A percentile compares a stretch with the other conserved stretches of the same genome.
Evolutionary conservation across 192 early-diverging fungal genomes (phyloP).

Genomic region (Lobulomyces angularis): DNA sequence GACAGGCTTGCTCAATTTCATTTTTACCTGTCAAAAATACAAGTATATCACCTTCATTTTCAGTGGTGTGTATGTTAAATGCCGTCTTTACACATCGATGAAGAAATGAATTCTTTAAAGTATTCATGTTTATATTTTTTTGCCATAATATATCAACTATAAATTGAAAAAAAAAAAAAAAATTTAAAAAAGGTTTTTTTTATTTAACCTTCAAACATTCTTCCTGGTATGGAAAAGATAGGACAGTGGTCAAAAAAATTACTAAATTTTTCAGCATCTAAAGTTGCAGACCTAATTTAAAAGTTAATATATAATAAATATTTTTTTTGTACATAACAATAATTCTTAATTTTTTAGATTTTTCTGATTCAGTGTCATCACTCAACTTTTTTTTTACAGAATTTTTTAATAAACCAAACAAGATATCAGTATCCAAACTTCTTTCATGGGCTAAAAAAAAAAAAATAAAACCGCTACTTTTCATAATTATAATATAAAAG

Average conservation of each 20-base stretch:
- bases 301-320: slow-evolving; percentile 18
- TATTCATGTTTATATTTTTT: no score
- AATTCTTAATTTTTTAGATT: background rate
- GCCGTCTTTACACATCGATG: background rate
- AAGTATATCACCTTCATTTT: slow-evolving; percentile 16
- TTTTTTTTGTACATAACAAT: background rate
- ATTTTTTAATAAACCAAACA: slow-evolving; percentile 35
- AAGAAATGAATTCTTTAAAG: no score
- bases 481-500: background rate
- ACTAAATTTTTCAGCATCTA: slow-evolving; percentile 70
- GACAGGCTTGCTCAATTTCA: slow-evolving; percentile 47
- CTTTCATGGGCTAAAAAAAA: slow-evolving; percentile 56
- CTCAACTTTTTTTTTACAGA: slow-evolving; percentile 8
- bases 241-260: slow-evolving; percentile 70
- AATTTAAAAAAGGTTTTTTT: slow-evolving; percentile 22
- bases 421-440: slow-evolving; percentile 39
- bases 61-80: background rate
- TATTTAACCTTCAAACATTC: slow-evolving; percentile 38
- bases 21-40: slow-evolving; percentile 48
- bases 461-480: no score
- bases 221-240: slow-evolving; percentile 60
- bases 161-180: no score
- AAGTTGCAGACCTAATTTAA: slow-evolving; percentile 68
- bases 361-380: slow-evolving; percentile 11
- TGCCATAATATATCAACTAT: no score